Evolutionary conservation across 371 early-diverging fungal genomes (phyloP).

Genomic region (Rhizomucor pusillus): DNA sequence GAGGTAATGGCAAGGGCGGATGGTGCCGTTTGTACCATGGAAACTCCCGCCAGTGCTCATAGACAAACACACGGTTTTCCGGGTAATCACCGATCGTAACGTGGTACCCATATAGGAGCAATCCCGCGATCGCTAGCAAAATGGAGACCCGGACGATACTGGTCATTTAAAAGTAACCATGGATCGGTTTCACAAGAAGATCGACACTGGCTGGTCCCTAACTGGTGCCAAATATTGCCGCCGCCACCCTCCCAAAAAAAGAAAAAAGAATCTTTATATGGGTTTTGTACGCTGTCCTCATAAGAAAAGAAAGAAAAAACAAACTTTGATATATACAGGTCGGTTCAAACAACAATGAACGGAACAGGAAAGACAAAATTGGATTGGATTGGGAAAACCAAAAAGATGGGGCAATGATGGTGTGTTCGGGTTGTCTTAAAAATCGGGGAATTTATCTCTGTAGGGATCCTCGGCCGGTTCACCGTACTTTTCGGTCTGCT

Average conservation of each 20-base stretch:
- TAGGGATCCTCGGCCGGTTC: conserved; percentile 31
- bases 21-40: conserved; percentile 2
- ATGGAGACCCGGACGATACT: conserved; percentile 8
- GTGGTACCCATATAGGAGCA: background rate
- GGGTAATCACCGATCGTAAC: background rate
- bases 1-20: background rate
- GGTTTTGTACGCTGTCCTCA: no score
- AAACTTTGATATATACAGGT: no score
- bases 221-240: no score
- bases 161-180: background rate
- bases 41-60: background rate
- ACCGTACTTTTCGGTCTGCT: conserved; percentile 71
- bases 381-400: background rate
- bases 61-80: no score
- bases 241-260: no score
- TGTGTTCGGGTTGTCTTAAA: conserved; percentile 17
- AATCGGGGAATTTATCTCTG: conserved; percentile 32
- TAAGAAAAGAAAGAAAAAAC: no score
- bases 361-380: background rate
- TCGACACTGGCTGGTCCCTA: no score
- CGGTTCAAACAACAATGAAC: background rate
- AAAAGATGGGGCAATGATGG: background rate
- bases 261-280: no score
- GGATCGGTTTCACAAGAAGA: background rate
- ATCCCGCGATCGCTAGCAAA: background rate